Percentiles rank a stretch among this genome's conserved stretches.
These are phyloP conservation scores for Gossypium davidsonii DNA, from an alignment of 441 rosid genomes.

Conservation along the genomic window DNA sequence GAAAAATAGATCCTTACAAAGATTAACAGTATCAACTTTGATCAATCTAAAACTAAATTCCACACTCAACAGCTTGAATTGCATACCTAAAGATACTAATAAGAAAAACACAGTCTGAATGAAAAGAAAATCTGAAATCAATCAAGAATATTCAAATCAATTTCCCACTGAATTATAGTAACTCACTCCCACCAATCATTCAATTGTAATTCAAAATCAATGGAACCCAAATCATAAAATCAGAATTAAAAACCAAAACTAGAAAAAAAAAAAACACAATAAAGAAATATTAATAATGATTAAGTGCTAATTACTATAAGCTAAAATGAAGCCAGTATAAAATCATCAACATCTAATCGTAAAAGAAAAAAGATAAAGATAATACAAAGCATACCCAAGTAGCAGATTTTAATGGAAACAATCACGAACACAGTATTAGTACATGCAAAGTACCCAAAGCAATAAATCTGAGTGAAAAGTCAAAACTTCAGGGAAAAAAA, in stretches of 20 bases:
- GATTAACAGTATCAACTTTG: not conserved
- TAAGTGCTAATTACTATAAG: not conserved
- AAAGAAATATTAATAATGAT: not conserved
- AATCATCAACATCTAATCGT: not conserved
- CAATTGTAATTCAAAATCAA: not conserved
- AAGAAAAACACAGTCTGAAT: not conserved
- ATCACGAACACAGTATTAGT: not conserved
- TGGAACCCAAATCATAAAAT: slow-evolving; percentile 3
- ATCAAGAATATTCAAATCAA: slow-evolving; percentile 2
- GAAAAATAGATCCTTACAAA: not conserved
- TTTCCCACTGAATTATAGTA: not conserved
- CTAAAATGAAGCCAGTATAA: not conserved
- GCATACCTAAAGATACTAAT: not conserved
- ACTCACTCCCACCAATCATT: not conserved
- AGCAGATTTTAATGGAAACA: not conserved
- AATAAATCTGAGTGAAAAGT: not conserved
- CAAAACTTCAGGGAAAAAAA: not conserved
- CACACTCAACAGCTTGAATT: not conserved
- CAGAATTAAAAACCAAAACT: not conserved
- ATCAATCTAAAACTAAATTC: not conserved
- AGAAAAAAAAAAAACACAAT: not conserved
- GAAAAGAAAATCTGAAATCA: slow-evolving; percentile 1
- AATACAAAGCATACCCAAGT: slow-evolving; percentile 30
- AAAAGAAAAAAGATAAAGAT: not conserved
- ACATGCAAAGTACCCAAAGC: not conserved